A percentile compares a stretch with the other conserved stretches of the same genome.
Conservation (phyloP, 768 basidiomycete species). For the Tricholoma sp. region DNA sequence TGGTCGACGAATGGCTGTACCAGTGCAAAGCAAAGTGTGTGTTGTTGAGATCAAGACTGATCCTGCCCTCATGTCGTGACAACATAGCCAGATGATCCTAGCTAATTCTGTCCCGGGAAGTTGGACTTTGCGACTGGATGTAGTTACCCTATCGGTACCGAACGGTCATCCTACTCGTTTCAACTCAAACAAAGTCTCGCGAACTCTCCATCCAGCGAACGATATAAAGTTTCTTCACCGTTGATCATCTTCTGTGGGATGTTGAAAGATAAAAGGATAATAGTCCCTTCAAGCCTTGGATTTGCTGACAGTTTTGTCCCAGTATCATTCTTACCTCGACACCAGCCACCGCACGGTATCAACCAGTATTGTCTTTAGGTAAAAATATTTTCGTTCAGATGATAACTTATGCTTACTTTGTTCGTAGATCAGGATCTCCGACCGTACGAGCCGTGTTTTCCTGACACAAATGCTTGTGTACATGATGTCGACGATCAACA, state of each 20-base stretch:
- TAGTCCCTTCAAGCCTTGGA: neutral
- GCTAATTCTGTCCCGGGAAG: neutral
- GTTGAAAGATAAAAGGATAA: neutral
- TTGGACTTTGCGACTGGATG: neutral
- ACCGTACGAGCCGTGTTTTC: neutral
- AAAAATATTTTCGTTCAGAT: neutral
- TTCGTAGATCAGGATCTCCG: neutral
- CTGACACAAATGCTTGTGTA: neutral
- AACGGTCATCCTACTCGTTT: neutral
- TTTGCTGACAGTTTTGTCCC: neutral
- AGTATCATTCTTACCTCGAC: neutral
- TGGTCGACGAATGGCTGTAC: neutral
- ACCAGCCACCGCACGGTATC: neutral
- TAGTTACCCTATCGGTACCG: neutral
- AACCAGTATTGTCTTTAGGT: too few relatives aligned
- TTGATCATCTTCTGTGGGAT: neutral
- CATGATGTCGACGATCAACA: neutral
- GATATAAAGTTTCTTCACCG: neutral
- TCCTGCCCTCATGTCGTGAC: neutral
- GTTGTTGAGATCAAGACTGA: neutral
- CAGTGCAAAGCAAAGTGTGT: neutral
- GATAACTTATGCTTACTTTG: neutral
- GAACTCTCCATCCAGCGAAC: neutral
- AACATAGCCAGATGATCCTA: neutral
- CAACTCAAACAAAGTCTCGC: neutral